phyloP scores from a whole-genome alignment of 768 basidiomycete genomes.

The Cyathus striatus region DNA sequence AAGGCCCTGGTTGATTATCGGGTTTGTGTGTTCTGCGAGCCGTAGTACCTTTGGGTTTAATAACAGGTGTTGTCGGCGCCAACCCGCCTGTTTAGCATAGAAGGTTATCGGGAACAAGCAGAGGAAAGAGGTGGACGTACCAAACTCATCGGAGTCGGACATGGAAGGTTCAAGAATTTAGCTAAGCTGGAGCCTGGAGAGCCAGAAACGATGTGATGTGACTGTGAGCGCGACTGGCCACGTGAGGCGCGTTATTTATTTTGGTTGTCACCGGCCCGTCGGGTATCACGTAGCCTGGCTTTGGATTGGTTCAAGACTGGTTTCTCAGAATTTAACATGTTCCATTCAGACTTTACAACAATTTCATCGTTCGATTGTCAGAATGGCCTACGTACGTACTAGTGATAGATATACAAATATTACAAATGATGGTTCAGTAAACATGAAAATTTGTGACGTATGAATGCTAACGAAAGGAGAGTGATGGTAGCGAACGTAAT shows the following conservation, averaged over 20 bases:
- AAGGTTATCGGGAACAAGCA: too few relatives aligned
- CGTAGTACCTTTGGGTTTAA: not conserved
- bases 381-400: too few relatives aligned
- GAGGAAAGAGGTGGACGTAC: conserved; percentile 4
- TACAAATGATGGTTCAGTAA: too few relatives aligned
- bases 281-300: not conserved
- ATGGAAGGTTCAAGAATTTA: conserved; percentile 2
- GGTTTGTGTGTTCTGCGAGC: not conserved
- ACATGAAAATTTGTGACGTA: too few relatives aligned
- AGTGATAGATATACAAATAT: too few relatives aligned
- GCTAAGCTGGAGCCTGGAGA: not conserved
- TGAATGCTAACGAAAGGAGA: too few relatives aligned
- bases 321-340: too few relatives aligned
- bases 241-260: not conserved
- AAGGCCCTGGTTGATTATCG: conserved; percentile 4
- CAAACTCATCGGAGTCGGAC: conserved; percentile 16
- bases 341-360: too few relatives aligned
- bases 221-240: not conserved
- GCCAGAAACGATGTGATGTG: not conserved
- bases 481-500: too few relatives aligned
- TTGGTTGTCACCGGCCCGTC: not conserved
- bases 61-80: conserved; percentile 13
- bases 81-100: conserved; percentile 17
- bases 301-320: too few relatives aligned
- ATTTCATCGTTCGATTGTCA: too few relatives aligned